These are phyloP conservation scores for Parastagonospora nodorum DNA, from an alignment of 2,329 filamentous ascomycete species.

Conservation along the genomic window DNA sequence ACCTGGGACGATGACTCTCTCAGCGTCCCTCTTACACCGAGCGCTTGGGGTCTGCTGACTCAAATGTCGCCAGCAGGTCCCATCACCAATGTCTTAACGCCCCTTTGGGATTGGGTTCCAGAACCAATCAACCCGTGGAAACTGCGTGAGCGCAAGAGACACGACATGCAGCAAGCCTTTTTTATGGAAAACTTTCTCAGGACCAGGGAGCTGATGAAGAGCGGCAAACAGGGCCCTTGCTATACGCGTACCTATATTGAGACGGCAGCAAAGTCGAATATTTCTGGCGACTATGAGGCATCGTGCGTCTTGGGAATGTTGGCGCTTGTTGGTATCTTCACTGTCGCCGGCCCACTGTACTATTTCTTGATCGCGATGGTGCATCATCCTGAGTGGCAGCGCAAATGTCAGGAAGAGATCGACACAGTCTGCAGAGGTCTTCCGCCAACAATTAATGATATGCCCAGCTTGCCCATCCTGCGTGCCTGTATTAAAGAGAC, in stretches of 20 bases:
- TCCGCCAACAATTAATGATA: constrained; percentile 42
- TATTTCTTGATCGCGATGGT: constrained; percentile 47
- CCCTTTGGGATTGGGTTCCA: constrained; percentile 58
- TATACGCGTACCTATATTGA: constrained; percentile 42
- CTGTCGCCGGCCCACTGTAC: constrained; percentile 45
- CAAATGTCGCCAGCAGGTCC: constrained; percentile 64
- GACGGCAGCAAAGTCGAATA: constrained; percentile 47
- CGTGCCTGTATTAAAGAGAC: constrained; percentile 55
- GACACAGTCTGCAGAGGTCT: constrained; percentile 33
- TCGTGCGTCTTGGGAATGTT: constrained; percentile 48
- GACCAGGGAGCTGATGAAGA: constrained; percentile 41
- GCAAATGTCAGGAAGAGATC: constrained; percentile 41
- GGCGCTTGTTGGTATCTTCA: constrained; percentile 47
- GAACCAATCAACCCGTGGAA: constrained; percentile 60
- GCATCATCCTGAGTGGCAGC: constrained; percentile 44
- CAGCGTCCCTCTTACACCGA: constrained; percentile 56
- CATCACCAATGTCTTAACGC: constrained; percentile 62
- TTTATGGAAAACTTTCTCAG: constrained; percentile 56
- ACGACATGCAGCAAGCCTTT: constrained; percentile 59
- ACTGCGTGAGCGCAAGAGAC: constrained; percentile 56
- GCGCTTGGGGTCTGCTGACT: constrained; percentile 61
- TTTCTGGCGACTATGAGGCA: constrained; percentile 46
- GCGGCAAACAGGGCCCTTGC: constrained; percentile 39
- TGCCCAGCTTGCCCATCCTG: constrained; percentile 50
- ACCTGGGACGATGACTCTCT: constrained; percentile 59